Evolutionary conservation across 1,284 basidiomycete species (phyloP), one percentile per base, ranked within the genome.

Genomic region (Amylostereum chailletii): DNA sequence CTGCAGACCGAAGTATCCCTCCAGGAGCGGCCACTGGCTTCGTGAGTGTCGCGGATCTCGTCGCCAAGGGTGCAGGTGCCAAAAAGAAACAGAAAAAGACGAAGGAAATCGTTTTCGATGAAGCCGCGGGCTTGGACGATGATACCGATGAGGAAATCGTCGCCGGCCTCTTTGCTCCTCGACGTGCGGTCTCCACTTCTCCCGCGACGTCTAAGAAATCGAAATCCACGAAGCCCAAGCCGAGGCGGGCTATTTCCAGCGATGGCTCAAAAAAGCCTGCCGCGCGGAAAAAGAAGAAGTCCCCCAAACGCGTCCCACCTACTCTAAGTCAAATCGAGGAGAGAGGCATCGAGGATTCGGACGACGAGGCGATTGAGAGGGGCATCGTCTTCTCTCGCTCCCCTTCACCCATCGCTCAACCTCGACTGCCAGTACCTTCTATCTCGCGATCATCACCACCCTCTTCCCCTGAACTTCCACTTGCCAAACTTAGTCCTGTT

Each of bases 91-190:
- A 59, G 30, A 77, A 74, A 55, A 54, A 64, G 55, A 51, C 49
- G 37, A 57, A 57, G 42, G 53, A 54, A 38, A 49, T 60, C 32
- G 60, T 68, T 34, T 49, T 48, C 9, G 47, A 67, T 31, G 54
- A 61, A 3, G 51, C 70, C 2, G 70, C 76, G 41, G 75, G 77
- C 46, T 75, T 83, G 37, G 79, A 79, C 32, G 76, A 75, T 48
- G 80, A 84, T 45, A 71, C 74, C 50, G 83, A 86, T 49, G 69
- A 77, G 40, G 81, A 82, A 57, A 74, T 83, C 29, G 79, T 80
- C 11, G 65, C 69, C 3, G 67, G 76, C 11, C 57, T 77, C 9
- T 60, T 68, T 51, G 66, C 62, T 48, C 65, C 71, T 26, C 75
- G 74, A 34, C 71, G 80, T 34, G 70, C 78, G 1, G 68, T 70